Evolutionary conservation across 176 grass and related monocot species (phyloP).

Genomic region (Aegilops longissima): DNA sequence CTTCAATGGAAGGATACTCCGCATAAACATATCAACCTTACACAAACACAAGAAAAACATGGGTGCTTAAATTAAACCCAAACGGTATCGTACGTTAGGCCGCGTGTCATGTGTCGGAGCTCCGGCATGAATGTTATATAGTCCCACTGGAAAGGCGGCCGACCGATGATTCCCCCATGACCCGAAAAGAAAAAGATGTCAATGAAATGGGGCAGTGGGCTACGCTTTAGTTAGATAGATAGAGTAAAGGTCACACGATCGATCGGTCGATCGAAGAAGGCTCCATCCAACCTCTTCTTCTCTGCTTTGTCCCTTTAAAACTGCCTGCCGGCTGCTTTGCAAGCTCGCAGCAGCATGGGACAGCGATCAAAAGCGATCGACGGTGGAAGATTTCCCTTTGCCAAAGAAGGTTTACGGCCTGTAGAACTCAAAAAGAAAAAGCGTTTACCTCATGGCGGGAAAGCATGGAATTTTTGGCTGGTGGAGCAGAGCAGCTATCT

Average conservation of each 20-base stretch:
- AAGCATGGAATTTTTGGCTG: slow-evolving; percentile 13
- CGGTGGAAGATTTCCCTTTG: neutral
- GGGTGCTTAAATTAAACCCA: too few relatives aligned
- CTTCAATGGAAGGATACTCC: too few relatives aligned
- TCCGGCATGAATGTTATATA: neutral
- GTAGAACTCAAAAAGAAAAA: neutral
- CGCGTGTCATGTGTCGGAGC: neutral
- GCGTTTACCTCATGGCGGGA: neutral
- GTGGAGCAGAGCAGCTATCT: neutral
- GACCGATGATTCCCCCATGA: neutral
- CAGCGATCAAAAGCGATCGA: neutral
- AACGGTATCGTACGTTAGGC: neutral
- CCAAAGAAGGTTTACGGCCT: neutral
- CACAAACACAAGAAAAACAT: too few relatives aligned
- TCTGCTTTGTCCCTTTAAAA: neutral
- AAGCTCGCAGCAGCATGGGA: neutral
- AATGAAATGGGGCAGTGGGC: neutral
- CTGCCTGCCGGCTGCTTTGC: neutral
- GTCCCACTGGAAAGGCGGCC: neutral
- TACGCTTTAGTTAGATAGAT: neutral
- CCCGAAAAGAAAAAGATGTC: neutral
- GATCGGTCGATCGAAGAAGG: neutral
- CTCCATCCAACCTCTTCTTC: neutral
- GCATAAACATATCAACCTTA: too few relatives aligned
- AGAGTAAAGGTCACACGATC: neutral